Conservation (phyloP, 208 protist genomes). For the Crithidia expoeki region DNA sequence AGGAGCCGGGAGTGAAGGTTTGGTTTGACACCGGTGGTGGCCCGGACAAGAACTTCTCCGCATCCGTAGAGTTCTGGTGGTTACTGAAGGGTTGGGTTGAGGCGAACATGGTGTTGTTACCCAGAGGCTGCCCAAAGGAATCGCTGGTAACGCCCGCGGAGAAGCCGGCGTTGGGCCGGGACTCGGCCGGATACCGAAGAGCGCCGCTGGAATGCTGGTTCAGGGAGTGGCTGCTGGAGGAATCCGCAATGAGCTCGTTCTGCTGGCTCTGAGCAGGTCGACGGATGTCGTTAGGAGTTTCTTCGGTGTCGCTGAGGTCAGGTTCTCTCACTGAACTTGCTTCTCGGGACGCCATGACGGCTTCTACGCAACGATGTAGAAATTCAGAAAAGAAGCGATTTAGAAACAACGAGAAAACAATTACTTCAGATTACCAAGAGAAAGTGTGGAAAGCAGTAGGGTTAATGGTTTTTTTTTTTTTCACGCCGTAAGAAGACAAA, state of each 20-base stretch:
- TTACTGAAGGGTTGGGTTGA: slow-evolving; percentile 45
- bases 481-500: too few species aligned
- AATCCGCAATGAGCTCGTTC: not conserved
- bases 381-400: not conserved
- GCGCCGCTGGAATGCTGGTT: not conserved
- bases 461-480: too few species aligned
- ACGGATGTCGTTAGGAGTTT: not conserved
- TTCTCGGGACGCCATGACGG: slow-evolving; percentile 5
- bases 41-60: slow-evolving; percentile 50
- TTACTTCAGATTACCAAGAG: too few species aligned
- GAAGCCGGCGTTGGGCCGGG: not conserved
- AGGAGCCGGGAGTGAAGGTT: slow-evolving; percentile 11
- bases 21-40: slow-evolving; percentile 10
- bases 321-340: slow-evolving; percentile 9
- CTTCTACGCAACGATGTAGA: not conserved
- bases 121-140: slow-evolving; percentile 44
- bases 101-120: slow-evolving; percentile 36
- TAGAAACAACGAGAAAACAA: not conserved
- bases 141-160: slow-evolving; percentile 35
- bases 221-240: not conserved
- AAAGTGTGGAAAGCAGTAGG: too few species aligned
- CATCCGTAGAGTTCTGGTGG: slow-evolving; percentile 9
- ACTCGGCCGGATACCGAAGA: not conserved
- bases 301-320: slow-evolving; percentile 17
- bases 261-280: not conserved